phyloP scores from a whole-genome alignment of 805 yeast genomes.

The Saturnispora ahearnii region DNA sequence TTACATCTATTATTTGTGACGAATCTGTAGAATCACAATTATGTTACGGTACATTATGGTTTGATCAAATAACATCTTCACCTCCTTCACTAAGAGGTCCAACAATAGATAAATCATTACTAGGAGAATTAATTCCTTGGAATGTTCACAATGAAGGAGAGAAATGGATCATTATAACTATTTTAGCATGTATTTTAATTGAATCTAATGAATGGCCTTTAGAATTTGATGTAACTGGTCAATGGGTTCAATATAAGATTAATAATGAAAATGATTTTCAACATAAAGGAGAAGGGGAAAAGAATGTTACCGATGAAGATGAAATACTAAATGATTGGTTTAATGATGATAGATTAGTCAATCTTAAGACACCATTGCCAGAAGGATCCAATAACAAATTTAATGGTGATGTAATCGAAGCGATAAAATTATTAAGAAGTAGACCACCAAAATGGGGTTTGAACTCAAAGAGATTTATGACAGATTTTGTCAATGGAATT shows the following conservation, averaged over 20 bases:
- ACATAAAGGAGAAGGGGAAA: not conserved
- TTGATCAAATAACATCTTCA: constrained; percentile 48
- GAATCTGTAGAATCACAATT: constrained; percentile 55
- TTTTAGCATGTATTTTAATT: constrained; percentile 43
- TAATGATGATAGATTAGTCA: constrained; percentile 18
- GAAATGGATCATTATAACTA: constrained; percentile 41
- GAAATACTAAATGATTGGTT: constrained; percentile 16
- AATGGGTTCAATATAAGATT: constrained; percentile 5
- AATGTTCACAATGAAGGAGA: constrained; percentile 39
- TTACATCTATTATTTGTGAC: constrained; percentile 38
- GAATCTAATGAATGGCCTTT: constrained; percentile 6
- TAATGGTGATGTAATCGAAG: not conserved
- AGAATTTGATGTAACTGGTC: not conserved
- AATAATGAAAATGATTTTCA: not conserved
- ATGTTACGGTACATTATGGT: constrained; percentile 82
- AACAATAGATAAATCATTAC: constrained; percentile 51
- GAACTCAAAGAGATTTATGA: constrained; percentile 27
- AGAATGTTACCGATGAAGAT: not conserved
- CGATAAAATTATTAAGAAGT: not conserved
- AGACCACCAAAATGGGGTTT: constrained; percentile 24
- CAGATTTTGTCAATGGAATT: constrained; percentile 23
- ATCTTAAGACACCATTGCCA: constrained; percentile 19
- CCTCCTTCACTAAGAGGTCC: constrained; percentile 52
- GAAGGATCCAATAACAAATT: constrained; percentile 13
- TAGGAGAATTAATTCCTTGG: constrained; percentile 45